Percentiles rank a stretch among this genome's conserved stretches.
Evolutionary conservation across 225 moss, liverwort and hornwort genomes (phyloP).

Genomic region (Takakia lepidozioides): DNA sequence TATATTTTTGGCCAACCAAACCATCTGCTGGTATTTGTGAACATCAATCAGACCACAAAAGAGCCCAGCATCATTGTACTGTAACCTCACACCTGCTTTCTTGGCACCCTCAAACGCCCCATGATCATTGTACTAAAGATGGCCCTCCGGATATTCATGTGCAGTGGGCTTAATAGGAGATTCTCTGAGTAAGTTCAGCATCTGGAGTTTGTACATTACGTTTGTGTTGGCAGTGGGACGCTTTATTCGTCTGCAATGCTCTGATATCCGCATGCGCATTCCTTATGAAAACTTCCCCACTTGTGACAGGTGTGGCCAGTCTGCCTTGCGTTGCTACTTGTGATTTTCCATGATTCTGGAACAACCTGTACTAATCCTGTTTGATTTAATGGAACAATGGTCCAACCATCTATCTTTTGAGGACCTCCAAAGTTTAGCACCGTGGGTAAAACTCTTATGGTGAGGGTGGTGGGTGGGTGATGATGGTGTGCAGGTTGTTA

Average conservation of each 20-base stretch:
- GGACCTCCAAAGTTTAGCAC: background rate
- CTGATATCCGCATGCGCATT: slow-evolving; percentile 95
- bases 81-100: background rate
- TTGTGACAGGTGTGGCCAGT: slow-evolving; percentile 61
- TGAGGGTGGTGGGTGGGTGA: too few species aligned
- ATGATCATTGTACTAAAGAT: background rate
- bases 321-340: slow-evolving; percentile 5
- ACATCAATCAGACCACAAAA: too few species aligned
- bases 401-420: too few species aligned
- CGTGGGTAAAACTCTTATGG: background rate
- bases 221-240: slow-evolving; percentile 95
- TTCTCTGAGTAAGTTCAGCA: slow-evolving; percentile 88
- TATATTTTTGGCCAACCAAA: too few species aligned
- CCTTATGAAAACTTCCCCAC: slow-evolving; percentile 91
- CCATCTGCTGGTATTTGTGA: too few species aligned
- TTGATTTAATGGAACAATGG: too few species aligned
- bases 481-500: slow-evolving; percentile 56
- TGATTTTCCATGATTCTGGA: background rate
- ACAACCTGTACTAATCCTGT: background rate
- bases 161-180: slow-evolving; percentile 81
- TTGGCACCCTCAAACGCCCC: too few species aligned
- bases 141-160: slow-evolving; percentile 7
- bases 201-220: slow-evolving; percentile 95
- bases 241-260: slow-evolving; percentile 90
- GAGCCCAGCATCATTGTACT: too few species aligned